Base-by-base conservation (phyloP, 164 flowering plant species). In the Tetrastigma voinierianum region DNA sequence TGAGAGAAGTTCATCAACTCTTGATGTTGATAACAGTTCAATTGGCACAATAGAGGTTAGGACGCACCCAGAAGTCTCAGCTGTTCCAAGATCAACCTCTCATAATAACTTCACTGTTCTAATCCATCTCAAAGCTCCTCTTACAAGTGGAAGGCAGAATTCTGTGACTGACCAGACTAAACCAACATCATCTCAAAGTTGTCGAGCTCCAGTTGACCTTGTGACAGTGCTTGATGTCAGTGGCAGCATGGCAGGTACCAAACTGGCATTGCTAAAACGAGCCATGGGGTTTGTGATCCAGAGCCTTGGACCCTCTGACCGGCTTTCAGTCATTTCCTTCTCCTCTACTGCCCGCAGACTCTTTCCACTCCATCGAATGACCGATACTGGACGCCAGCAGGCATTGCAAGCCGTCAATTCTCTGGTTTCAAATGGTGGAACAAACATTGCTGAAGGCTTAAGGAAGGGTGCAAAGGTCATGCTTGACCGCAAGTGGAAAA, bases 191-290 rank as follows among this genome's bases (percentile, higher is more conserved):
- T 57, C 72, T 70, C 82, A 81, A 62, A 72, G 64, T 66, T 66
- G 89, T 18, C 96, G 97, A 57, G 91, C 88, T 46, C 85, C 97
- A 14, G 84, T 95, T 52, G 99, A 95, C 72, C 92, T 95, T 47
- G 90, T 95, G n/a, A 89, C 99, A 0, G 94, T 95, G 68, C 93
- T 95, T 67, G 99, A 95, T 73, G 86, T 90, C n/a, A 95, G 99
- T 80, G 97, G 97, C 12, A 95, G 99, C 84, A 95, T 95, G 99
- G 87, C 96, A 9, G 99, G 99, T 25, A 87, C 93, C 32, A 95
- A 95, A 81, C 86, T 95, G 59, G 94, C 94, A 13, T 68, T 95
- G 80, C 83, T 95, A 23, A 95, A 95, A 74, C 81, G 87, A 65
- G 99, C 99, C 1, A 90, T 95, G 97, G 89, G 93, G 4, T 95